These are phyloP conservation scores for Cavenderia fasciculata DNA, from an alignment of 78 protist species.

Conservation along the genomic window DNA sequence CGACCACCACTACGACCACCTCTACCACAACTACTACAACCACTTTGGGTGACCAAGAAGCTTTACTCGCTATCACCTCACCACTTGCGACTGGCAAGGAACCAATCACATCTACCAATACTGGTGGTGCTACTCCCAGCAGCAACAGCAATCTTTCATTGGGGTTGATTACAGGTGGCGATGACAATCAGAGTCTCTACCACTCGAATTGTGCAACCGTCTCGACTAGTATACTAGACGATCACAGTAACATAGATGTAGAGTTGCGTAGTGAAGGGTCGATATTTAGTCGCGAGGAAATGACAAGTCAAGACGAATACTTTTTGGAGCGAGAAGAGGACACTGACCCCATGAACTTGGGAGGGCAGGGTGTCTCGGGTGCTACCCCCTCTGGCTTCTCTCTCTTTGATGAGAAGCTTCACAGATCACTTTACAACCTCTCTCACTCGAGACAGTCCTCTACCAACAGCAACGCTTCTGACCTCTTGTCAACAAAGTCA, in stretches of 20 bases:
- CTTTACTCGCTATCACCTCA: too few relatives aligned
- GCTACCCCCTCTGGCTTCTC: not conserved
- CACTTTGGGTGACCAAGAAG: too few relatives aligned
- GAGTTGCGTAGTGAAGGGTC: conserved; percentile 61
- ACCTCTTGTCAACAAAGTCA: not conserved
- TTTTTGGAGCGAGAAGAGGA: not conserved
- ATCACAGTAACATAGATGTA: conserved; percentile 47
- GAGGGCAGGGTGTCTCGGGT: not conserved
- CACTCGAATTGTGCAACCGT: conserved; percentile 66
- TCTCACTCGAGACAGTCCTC: conserved; percentile 75
- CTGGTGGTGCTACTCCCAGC: not conserved
- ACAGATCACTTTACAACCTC: not conserved
- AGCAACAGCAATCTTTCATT: not conserved
- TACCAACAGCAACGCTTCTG: conserved; percentile 32
- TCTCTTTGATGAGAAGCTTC: not conserved
- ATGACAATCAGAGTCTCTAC: conserved; percentile 28
- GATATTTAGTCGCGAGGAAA: conserved; percentile 30
- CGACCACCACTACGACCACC: conserved; percentile 15
- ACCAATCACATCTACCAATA: not conserved
- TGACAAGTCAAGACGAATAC: not conserved
- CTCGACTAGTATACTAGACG: conserved; percentile 40
- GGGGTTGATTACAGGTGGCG: too few relatives aligned
- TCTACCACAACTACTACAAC: conserved; percentile 11
- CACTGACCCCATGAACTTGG: not conserved
- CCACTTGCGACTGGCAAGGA: too few relatives aligned